Evolutionary conservation across 192 early-diverging fungal species (phyloP), one percentile per base, ranked within the genome.

Genomic region (Coemansia sp.): DNA sequence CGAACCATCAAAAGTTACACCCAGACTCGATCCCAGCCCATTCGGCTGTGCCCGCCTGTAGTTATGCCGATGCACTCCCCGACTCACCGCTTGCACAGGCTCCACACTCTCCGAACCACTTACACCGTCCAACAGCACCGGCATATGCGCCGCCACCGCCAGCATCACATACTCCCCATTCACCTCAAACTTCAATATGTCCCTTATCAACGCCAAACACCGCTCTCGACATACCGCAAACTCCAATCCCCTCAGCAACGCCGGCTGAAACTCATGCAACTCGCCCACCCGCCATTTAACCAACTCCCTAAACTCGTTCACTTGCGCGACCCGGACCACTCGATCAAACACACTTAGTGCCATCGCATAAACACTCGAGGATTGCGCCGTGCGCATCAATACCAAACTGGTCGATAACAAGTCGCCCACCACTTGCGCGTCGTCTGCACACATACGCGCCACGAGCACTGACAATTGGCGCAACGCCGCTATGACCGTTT

Each of bases 291-390:
- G 72, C 3, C 53, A 44, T 12, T 42, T 50, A 24, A 61, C 63
- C 36, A 68, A 50, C 2, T 17, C 17, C 6, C 58, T 23, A 28
- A 58, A 74, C 44, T 4, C 10, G 44, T 63, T 64, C 11, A 61
- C 56, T 8, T 15, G 6, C 25, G 24, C 52, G 14, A 73, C 28
- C 44, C 61, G 71, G 48, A 79, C 61, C 7, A 73, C 51, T 21
- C 76, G 76, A 59, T 79, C 76, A 60, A 79, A 79, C 7, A 79
- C 60, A 37, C 68, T 56, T 20, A 79, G 42, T n/a, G 76, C 60
- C 64, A 71, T 62, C 4, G 68, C 18, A 25, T 73, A 79, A 0
- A 70, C 62, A 34, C 38, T 38, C 24, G 58, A 9, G 0, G 36
- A 24, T 36, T 80, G 78, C 3, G 73, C 64, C 7, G 68, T 71